phyloP scores from a whole-genome alignment of 192 early-diverging fungal species.

The Backusella macrospora region DNA sequence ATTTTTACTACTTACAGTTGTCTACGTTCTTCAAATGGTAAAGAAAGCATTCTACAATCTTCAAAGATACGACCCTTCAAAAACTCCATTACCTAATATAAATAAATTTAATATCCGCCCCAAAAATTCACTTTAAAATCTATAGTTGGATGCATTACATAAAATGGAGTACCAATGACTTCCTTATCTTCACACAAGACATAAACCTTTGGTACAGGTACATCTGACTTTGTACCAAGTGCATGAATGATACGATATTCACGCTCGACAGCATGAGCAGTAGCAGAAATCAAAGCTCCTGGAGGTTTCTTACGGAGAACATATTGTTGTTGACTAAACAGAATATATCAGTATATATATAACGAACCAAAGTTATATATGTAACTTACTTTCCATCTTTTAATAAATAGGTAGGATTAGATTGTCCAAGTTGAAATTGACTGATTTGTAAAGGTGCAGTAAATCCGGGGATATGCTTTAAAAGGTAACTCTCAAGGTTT shows the following conservation, averaged over 20 bases:
- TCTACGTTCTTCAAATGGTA: conserved; percentile 56
- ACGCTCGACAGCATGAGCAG: conserved; percentile 92
- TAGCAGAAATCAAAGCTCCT: conserved; percentile 80
- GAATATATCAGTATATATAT: conserved; percentile 14
- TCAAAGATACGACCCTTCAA: conserved; percentile 87
- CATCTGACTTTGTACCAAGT: conserved; percentile 68
- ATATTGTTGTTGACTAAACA: conserved; percentile 59
- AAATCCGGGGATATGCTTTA: conserved; percentile 52
- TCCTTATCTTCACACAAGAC: conserved; percentile 83
- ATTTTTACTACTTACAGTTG: conserved; percentile 43
- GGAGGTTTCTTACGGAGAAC: conserved; percentile 95
- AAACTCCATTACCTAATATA: conserved; percentile 84
- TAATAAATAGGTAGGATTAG: conserved; percentile 93
- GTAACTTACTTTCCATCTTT: conserved; percentile 68
- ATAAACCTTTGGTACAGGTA: conserved; percentile 91
- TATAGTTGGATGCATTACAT: conserved; percentile 49
- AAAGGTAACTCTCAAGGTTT: conserved; percentile 65
- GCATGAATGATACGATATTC: conserved; percentile 85
- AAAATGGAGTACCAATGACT: conserved; percentile 92
- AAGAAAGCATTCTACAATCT: conserved; percentile 57
- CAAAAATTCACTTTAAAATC: background rate
- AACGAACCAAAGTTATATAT: background rate
- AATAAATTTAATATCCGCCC: background rate
- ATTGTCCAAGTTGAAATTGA: conserved; percentile 93
- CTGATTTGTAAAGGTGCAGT: conserved; percentile 65